Evolutionary conservation across 495 filamentous ascomycete species (phyloP).

Genomic region (Podospora tetraspora): DNA sequence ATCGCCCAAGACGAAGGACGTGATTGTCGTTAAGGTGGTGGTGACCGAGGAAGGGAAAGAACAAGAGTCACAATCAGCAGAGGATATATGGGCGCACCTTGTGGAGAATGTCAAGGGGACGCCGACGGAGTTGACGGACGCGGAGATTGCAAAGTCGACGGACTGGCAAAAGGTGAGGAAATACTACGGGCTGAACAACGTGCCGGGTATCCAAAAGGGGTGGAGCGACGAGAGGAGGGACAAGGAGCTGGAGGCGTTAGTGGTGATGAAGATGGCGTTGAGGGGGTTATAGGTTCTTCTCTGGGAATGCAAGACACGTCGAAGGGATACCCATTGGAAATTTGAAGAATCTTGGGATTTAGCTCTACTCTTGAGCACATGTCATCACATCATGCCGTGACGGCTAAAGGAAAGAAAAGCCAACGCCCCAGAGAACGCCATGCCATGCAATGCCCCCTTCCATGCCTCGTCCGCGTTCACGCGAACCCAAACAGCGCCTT

Average conservation of each 20-base stretch:
- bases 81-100: conserved; percentile 61
- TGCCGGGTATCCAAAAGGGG: conserved; percentile 37
- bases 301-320: not conserved
- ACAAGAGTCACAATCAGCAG: conserved; percentile 35
- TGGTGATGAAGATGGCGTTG: conserved; percentile 69
- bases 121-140: conserved; percentile 58
- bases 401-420: not conserved
- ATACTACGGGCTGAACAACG: conserved; percentile 69
- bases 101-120: conserved; percentile 55
- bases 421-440: not conserved
- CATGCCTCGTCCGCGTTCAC: conserved; percentile 3
- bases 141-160: conserved; percentile 47
- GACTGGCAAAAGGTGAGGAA: conserved; percentile 72
- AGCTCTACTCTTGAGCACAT: not conserved
- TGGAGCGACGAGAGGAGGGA: conserved; percentile 33
- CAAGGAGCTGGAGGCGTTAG: conserved; percentile 54
- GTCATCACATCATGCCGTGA: not conserved
- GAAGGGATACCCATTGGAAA: not conserved
- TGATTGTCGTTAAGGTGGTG: conserved; percentile 73
- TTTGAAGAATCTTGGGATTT: not conserved
- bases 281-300: conserved; percentile 43
- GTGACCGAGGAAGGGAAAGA: not conserved
- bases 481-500: conserved; percentile 40
- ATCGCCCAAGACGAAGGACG: conserved; percentile 54
- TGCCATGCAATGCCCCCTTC: not conserved